Evolutionary conservation across 1,284 basidiomycete genomes (phyloP).

Genomic region (Tremellales sp.): DNA sequence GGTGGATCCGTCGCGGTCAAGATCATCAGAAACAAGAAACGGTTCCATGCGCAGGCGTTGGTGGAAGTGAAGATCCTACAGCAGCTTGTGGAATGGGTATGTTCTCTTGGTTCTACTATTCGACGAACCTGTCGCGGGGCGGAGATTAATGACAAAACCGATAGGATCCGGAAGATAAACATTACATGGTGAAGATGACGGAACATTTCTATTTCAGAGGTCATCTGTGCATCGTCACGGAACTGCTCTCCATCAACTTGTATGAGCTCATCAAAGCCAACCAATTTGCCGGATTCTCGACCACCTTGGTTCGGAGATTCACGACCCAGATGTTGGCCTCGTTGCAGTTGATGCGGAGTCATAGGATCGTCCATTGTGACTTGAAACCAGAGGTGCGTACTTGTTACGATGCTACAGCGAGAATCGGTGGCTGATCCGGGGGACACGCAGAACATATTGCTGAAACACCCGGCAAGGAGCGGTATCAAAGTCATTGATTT

Average conservation of each 20-base stretch:
- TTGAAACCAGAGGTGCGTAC: conserved; percentile 86
- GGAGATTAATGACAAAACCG: background rate
- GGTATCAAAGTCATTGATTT: conserved; percentile 99
- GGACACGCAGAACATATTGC: conserved; percentile 73
- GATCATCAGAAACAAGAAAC: conserved; percentile 98
- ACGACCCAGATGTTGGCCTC: conserved; percentile 92
- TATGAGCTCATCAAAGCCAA: conserved; percentile 99
- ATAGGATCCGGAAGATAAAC: conserved; percentile 92
- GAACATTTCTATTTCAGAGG: conserved; percentile 98
- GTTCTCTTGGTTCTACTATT: conserved; percentile 32
- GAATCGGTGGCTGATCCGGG: background rate
- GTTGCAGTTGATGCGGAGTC: conserved; percentile 87
- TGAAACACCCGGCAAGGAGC: conserved; percentile 92
- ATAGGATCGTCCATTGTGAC: conserved; percentile 99
- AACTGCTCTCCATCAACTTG: conserved; percentile 94
- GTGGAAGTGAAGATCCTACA: conserved; percentile 99
- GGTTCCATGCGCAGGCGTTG: conserved; percentile 96
- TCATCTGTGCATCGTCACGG: conserved; percentile 98
- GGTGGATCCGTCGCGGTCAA: conserved; percentile 96
- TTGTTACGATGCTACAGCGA: background rate
- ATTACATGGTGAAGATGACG: conserved; percentile 97
- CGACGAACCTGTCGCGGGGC: background rate
- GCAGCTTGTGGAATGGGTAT: conserved; percentile 91
- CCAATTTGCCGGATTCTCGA: conserved; percentile 94
- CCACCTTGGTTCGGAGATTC: conserved; percentile 89